Evolutionary conservation across 2,329 filamentous ascomycete genomes (phyloP).

Genomic region (Colletotrichum sp.): DNA sequence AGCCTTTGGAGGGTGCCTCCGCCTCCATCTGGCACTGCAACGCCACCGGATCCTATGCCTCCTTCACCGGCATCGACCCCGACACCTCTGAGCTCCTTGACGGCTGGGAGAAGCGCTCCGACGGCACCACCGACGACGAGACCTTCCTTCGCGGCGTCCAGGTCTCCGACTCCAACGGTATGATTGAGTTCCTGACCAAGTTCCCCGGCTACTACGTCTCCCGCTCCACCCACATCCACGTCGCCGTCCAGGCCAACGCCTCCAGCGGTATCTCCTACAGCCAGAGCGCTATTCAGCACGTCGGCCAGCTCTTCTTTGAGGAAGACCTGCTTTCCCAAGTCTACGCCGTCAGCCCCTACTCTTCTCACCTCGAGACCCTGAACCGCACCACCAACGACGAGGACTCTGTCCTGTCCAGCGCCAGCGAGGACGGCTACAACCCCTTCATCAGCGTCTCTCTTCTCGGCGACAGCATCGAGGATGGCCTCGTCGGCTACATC

Average conservation of each 20-base stretch:
- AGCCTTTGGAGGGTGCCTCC: constrained; percentile 3
- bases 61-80: background rate
- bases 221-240: constrained; percentile 53
- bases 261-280: constrained; percentile 34
- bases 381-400: constrained; percentile 26
- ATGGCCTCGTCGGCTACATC: constrained; percentile 53
- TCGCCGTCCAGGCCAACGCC: constrained; percentile 41
- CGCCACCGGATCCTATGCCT: background rate
- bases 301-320: constrained; percentile 4
- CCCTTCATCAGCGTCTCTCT: constrained; percentile 57
- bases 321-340: background rate
- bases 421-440: constrained; percentile 44
- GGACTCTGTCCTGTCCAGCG: constrained; percentile 49
- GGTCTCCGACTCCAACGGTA: constrained; percentile 42
- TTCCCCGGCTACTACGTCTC: constrained; percentile 49
- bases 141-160: constrained; percentile 43
- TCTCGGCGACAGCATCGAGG: constrained; percentile 49
- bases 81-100: background rate
- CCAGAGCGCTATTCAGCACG: constrained; percentile 21
- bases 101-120: background rate
- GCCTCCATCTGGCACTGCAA: constrained; percentile 13
- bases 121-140: constrained; percentile 26
- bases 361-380: background rate
- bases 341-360: background rate
- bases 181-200: constrained; percentile 47